Evolutionary conservation across 2,329 filamentous ascomycete species (phyloP).

Genomic region (Cordyceps militaris): DNA sequence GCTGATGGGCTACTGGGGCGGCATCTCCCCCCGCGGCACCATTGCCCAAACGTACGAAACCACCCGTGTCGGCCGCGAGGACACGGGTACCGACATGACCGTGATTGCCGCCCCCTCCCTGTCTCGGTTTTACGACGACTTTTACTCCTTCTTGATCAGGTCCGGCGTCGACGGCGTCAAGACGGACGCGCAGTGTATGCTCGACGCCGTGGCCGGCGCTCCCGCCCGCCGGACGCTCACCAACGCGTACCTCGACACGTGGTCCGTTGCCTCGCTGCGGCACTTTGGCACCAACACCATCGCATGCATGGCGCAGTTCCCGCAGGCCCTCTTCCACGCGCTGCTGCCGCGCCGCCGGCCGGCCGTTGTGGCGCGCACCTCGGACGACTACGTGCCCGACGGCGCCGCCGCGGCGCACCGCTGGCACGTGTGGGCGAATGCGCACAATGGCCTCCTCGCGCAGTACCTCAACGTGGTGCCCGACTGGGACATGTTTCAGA

Average conservation of each 20-base stretch:
- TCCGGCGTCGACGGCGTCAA: slow-evolving; percentile 83
- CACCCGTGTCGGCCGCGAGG: slow-evolving; percentile 44
- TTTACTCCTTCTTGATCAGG: slow-evolving; percentile 72
- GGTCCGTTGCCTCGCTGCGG: slow-evolving; percentile 69
- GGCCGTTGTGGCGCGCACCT: slow-evolving; percentile 72
- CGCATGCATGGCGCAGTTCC: slow-evolving; percentile 90
- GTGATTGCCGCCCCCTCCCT: slow-evolving; percentile 71
- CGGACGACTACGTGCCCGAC: slow-evolving; percentile 86
- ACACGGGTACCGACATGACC: slow-evolving; percentile 51
- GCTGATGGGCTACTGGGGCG: slow-evolving; percentile 84
- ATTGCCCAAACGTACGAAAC: slow-evolving; percentile 77
- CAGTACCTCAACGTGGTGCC: slow-evolving; percentile 81
- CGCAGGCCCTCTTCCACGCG: slow-evolving; percentile 77
- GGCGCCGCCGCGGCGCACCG: slow-evolving; percentile 66
- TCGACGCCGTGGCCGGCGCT: slow-evolving; percentile 67
- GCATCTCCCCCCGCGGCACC: slow-evolving; percentile 66
- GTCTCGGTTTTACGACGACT: slow-evolving; percentile 75
- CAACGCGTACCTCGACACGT: slow-evolving; percentile 74
- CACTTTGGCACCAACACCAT: slow-evolving; percentile 74
- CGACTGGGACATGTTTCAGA: slow-evolving; percentile 71
- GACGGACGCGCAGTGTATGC: slow-evolving; percentile 84
- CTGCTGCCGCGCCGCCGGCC: slow-evolving; percentile 73
- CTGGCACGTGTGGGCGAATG: slow-evolving; percentile 95
- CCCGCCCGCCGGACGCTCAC: slow-evolving; percentile 65
- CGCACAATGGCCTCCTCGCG: slow-evolving; percentile 77